Percentiles rank a stretch among this genome's conserved stretches.
phyloP scores from a whole-genome alignment of 2,329 filamentous ascomycete genomes.

The Cladorrhinum sp. region DNA sequence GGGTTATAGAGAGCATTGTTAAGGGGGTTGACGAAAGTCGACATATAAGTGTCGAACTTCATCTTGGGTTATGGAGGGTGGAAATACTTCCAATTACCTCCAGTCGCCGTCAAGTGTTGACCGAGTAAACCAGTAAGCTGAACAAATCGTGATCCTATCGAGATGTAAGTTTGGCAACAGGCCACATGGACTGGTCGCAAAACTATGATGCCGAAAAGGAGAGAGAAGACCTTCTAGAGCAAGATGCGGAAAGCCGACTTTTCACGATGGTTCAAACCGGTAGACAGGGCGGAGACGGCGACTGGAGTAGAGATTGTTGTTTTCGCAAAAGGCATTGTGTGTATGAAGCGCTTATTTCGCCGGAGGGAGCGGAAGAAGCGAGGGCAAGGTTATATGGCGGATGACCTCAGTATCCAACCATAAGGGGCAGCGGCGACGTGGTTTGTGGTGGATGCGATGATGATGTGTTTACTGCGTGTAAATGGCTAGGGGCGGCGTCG shows the following conservation, averaged over 20 bases:
- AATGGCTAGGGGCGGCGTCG: conserved; percentile 18
- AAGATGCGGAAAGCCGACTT: conserved; percentile 42
- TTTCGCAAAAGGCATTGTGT: conserved; percentile 57
- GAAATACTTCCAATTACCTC: conserved; percentile 28
- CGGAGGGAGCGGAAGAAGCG: conserved; percentile 29
- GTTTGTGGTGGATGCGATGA: conserved; percentile 8
- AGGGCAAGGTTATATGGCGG: conserved; percentile 33
- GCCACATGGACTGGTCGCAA: conserved; percentile 36
- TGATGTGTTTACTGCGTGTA: conserved; percentile 12
- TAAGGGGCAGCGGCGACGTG: conserved; percentile 22
- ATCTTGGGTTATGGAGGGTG: conserved; percentile 48
- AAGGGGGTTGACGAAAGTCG: conserved; percentile 49
- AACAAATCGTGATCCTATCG: conserved; percentile 40
- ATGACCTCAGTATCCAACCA: conserved; percentile 31
- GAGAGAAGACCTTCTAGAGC: conserved; percentile 43
- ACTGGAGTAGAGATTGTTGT: conserved; percentile 52
- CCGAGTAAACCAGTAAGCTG: conserved; percentile 33
- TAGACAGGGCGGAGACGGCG: conserved; percentile 60
- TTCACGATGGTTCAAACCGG: conserved; percentile 58
- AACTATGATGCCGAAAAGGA: conserved; percentile 44
- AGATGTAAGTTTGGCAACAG: conserved; percentile 43
- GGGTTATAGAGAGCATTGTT: conserved; percentile 63
- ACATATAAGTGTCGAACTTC: conserved; percentile 52
- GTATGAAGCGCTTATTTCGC: conserved; percentile 33
- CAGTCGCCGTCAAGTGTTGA: conserved; percentile 36